These are phyloP conservation scores for Pueraria montana DNA, from an alignment of 306 rosid species.

Conservation along the genomic window DNA sequence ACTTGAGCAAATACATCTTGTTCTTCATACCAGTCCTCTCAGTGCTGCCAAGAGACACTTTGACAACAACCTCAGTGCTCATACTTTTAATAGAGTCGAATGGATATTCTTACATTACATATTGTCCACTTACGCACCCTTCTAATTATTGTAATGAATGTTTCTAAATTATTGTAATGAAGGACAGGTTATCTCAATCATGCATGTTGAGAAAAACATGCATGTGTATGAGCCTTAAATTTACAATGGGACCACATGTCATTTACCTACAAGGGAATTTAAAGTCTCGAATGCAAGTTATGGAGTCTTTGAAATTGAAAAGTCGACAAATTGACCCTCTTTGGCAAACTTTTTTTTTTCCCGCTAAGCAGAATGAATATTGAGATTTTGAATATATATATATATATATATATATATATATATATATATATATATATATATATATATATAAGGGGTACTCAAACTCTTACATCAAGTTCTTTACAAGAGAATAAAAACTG, in stretches of 20 bases:
- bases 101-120: background rate
- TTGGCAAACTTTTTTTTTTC: background rate
- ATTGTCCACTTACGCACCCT: background rate
- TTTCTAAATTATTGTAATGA: background rate
- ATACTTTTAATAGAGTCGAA: background rate
- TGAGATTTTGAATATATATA: background rate
- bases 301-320: conserved; percentile 1
- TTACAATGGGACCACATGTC: background rate
- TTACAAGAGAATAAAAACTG: background rate
- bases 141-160: conserved; percentile 8
- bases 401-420: too few relatives aligned
- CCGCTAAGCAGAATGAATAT: background rate
- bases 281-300: background rate
- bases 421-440: too few relatives aligned
- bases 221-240: conserved; percentile 7
- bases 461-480: background rate
- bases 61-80: background rate
- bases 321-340: background rate
- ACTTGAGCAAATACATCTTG: background rate
- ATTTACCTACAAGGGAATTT: background rate
- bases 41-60: background rate
- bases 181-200: conserved; percentile 5
- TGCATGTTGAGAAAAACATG: conserved; percentile 10
- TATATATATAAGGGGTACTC: background rate
- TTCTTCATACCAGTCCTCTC: background rate